Base-by-base conservation (phyloP, 2,329 filamentous ascomycete genomes). In the Ophiostoma piceae region DNA sequence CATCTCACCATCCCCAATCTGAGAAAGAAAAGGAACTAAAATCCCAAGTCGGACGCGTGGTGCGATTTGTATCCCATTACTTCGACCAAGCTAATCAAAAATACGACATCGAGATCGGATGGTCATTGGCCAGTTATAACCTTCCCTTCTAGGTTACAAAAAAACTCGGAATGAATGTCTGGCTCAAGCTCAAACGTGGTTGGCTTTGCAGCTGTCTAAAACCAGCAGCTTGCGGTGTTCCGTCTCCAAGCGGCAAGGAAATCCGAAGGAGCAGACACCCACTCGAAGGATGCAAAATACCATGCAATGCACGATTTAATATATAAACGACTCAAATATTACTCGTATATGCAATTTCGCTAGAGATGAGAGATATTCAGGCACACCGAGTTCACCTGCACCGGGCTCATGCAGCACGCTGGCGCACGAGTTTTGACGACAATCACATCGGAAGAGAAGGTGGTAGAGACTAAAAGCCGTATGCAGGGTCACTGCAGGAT, bases 71-170 rank as follows among this genome's bases (percentile, higher is more conserved):
- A 43, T 43, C 16, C 43, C 43, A 47, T 19, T 47, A 47, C 43
- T n/a, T n/a, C n/a, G 8, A 57, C 8, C n/a, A 16, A 29, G 7
- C n/a, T 26, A 57, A 57, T 29, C 9, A 57, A 11, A 9, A 14
- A 57, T 57, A 26, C 51, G n/a, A 12, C 26, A 11, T 57, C n/a
- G 12, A 32, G 12, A 60, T 60, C 57, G 4, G 14, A 22, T 19
- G 26, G 3, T 32, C 7, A 62, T 32, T 29, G 12, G 57, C 57
- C 14, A 16, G n/a, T 4, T 60, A 60, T 60, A 22, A 62, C 57
- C 57, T 62, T 62, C 57, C 26, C 57, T 62, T 11, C 11, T 62
- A n/a, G 57, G 57, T 32, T 62, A 62, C 57, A 62, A 7, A 19
- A 12, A 2, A 26, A 57, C 12, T 26, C 7, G 5, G 5, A 5